Conservation (phyloP, 2,329 filamentous ascomycete species). For the Colletotrichum somersetense region DNA sequence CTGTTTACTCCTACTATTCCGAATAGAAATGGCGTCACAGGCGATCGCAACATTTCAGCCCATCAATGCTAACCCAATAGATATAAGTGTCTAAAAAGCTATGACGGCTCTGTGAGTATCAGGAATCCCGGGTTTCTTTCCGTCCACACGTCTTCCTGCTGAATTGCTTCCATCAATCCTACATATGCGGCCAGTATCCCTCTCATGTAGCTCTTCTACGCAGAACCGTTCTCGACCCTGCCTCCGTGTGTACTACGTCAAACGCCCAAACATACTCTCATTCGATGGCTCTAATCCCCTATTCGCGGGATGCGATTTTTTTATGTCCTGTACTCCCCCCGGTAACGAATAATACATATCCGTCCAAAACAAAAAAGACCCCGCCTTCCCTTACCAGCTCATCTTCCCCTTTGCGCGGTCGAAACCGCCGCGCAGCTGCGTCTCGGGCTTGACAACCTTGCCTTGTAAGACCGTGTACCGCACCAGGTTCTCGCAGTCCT, state of each 20-base stretch:
- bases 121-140: too few relatives aligned
- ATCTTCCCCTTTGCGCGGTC: slow-evolving; percentile 83
- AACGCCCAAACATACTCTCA: slow-evolving; percentile 1
- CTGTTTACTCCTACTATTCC: background rate
- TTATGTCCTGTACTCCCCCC: too few relatives aligned
- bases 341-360: background rate
- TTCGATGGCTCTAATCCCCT: background rate
- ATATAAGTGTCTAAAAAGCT: background rate
- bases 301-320: background rate
- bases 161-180: background rate
- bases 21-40: background rate
- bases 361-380: background rate
- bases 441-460: slow-evolving; percentile 91
- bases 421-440: slow-evolving; percentile 90
- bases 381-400: slow-evolving; percentile 77
- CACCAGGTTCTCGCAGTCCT: slow-evolving; percentile 94
- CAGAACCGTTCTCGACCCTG: background rate
- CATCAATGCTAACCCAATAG: background rate
- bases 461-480: slow-evolving; percentile 91
- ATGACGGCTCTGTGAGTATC: background rate
- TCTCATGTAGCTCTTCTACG: background rate
- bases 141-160: background rate
- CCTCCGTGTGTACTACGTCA: background rate
- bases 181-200: background rate
- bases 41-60: background rate